Percentiles rank a stretch among this genome's conserved stretches.
phyloP scores from a whole-genome alignment of 805 yeast species.

The Yarrowia sp. region DNA sequence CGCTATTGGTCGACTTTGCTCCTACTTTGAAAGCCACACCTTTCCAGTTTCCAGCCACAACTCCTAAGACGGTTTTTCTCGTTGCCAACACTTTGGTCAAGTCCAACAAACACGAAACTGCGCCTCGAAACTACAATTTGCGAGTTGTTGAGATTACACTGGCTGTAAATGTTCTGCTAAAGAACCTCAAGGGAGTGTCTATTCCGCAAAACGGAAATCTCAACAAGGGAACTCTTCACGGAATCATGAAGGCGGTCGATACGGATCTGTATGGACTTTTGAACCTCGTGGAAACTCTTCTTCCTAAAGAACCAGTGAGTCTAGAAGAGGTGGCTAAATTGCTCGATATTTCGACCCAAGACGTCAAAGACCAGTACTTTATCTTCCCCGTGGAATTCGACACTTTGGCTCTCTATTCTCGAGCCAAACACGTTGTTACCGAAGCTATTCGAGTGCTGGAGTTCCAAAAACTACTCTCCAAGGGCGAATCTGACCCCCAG shows the following conservation, averaged over 20 bases:
- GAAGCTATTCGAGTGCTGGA: slow-evolving; percentile 59
- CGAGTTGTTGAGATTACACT: slow-evolving; percentile 69
- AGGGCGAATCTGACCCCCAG: slow-evolving; percentile 39
- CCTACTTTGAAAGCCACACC: slow-evolving; percentile 57
- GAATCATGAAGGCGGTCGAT: slow-evolving; percentile 52
- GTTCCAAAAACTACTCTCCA: slow-evolving; percentile 35
- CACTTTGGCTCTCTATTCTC: slow-evolving; percentile 51
- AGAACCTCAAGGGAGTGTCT: slow-evolving; percentile 28
- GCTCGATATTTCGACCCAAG: slow-evolving; percentile 44
- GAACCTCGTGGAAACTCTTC: slow-evolving; percentile 46
- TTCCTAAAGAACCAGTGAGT: slow-evolving; percentile 34
- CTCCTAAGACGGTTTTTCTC: slow-evolving; percentile 49
- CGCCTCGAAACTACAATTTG: slow-evolving; percentile 64
- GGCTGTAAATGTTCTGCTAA: slow-evolving; percentile 58
- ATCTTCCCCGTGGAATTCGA: slow-evolving; percentile 56
- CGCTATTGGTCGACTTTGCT: slow-evolving; percentile 56
- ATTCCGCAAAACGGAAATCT: slow-evolving; percentile 47
- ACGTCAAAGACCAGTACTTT: slow-evolving; percentile 47
- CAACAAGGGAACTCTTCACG: slow-evolving; percentile 57
- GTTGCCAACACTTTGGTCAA: slow-evolving; percentile 61
- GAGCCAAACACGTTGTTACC: slow-evolving; percentile 60
- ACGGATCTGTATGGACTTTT: neutral
- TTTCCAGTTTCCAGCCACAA: slow-evolving; percentile 49
- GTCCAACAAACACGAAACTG: slow-evolving; percentile 66
- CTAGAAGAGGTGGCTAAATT: slow-evolving; percentile 45